phyloP scores from a whole-genome alignment of 805 yeast species.

The Candida ipomoeae region DNA sequence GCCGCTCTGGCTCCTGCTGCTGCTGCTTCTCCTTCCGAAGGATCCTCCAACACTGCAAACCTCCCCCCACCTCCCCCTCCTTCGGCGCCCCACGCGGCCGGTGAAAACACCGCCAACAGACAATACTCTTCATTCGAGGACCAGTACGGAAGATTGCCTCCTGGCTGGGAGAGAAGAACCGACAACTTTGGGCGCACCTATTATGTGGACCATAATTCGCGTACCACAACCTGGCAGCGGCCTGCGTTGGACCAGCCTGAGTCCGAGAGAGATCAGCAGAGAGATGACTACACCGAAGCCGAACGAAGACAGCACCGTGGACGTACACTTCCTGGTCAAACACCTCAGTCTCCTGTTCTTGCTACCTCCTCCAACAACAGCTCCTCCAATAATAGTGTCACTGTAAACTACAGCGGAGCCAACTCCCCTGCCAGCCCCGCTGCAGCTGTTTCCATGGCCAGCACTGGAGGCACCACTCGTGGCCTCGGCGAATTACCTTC shows the following conservation, averaged over 20 bases:
- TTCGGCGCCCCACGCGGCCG: neutral
- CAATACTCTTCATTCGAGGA: conserved; percentile 94
- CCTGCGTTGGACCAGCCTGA: conserved; percentile 83
- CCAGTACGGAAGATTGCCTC: conserved; percentile 92
- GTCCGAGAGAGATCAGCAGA: conserved; percentile 58
- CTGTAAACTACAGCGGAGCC: conserved; percentile 42
- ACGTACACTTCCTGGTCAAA: conserved; percentile 77
- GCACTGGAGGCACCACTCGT: conserved; percentile 85
- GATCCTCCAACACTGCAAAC: conserved; percentile 12
- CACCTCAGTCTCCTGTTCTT: conserved; percentile 30
- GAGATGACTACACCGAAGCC: conserved; percentile 70
- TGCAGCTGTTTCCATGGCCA: conserved; percentile 64
- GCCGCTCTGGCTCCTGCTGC: conserved; percentile 10
- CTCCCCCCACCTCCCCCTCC: conserved; percentile 10
- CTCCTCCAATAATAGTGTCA: conserved; percentile 41
- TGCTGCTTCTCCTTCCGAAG: conserved; percentile 5
- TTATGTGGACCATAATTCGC: conserved; percentile 95
- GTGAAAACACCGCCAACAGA: conserved; percentile 32
- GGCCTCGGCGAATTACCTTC: conserved; percentile 96
- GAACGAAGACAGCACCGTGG: conserved; percentile 89
- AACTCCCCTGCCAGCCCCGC: conserved; percentile 58
- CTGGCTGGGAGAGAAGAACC: conserved; percentile 99
- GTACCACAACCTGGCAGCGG: conserved; percentile 98
- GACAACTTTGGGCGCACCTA: conserved; percentile 97
- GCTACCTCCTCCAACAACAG: conserved; percentile 17